phyloP scores from a whole-genome alignment of 345 rosid species.

The Hevea brasiliensis region DNA sequence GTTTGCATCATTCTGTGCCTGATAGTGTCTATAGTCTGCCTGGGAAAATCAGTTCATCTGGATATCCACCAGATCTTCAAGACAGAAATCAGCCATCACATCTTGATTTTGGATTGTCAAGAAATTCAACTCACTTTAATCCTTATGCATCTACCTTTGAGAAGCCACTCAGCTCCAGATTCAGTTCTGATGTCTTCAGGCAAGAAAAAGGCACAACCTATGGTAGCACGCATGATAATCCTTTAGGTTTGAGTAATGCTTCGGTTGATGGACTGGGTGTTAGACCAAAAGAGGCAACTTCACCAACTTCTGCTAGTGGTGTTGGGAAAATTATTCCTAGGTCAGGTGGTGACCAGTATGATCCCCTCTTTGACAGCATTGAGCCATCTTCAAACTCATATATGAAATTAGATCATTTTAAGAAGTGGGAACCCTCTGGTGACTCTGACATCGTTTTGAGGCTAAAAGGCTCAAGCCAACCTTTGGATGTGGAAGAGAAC shows the following conservation, averaged over 20 bases:
- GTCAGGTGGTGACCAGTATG: conserved; percentile 64
- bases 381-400: conserved; percentile 53
- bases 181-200: conserved; percentile 35
- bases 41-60: conserved; percentile 27
- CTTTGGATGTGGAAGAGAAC: conserved; percentile 60
- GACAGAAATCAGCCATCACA: conserved; percentile 29
- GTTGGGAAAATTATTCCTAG: conserved; percentile 30
- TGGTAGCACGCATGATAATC: conserved; percentile 20
- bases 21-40: conserved; percentile 18
- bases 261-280: conserved; percentile 37
- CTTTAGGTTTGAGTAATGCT: conserved; percentile 30
- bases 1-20: conserved; percentile 22
- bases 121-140: conserved; percentile 34
- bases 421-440: conserved; percentile 43
- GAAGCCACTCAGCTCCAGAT: conserved; percentile 43
- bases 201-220: conserved; percentile 32
- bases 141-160: conserved; percentile 49
- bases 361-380: conserved; percentile 82
- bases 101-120: conserved; percentile 35
- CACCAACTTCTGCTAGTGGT: conserved; percentile 43
- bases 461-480: conserved; percentile 47
- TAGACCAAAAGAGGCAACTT: conserved; percentile 45
- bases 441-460: conserved; percentile 43
- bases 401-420: conserved; percentile 37
- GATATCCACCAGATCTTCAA: conserved; percentile 29